Percentiles rank a stretch among this genome's conserved stretches.
Conservation (phyloP, 495 filamentous ascomycete species). For the Stereocaulon alpinum region DNA sequence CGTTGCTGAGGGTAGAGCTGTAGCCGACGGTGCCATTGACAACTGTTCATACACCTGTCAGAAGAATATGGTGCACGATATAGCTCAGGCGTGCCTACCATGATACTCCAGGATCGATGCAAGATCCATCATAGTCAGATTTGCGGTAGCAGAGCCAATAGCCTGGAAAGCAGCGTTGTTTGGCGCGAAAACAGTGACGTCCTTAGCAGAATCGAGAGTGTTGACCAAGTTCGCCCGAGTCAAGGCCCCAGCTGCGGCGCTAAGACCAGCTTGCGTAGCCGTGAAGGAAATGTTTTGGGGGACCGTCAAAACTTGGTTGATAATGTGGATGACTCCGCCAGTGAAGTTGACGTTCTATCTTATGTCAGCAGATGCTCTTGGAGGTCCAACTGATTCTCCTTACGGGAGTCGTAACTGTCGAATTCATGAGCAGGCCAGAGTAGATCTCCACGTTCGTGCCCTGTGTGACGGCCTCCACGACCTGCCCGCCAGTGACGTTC, state of each 20-base stretch:
- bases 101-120: conserved; percentile 21
- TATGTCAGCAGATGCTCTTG: not conserved
- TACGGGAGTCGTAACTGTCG: conserved; percentile 15
- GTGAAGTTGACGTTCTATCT: conserved; percentile 16
- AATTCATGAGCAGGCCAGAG: conserved; percentile 19
- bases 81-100: not conserved
- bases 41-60: not conserved
- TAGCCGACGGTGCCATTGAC: conserved; percentile 42
- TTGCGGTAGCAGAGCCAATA: conserved; percentile 41
- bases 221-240: conserved; percentile 11
- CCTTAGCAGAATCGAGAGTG: conserved; percentile 4
- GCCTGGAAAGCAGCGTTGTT: conserved; percentile 19
- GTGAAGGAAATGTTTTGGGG: conserved; percentile 13
- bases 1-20: conserved; percentile 36
- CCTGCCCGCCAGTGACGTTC: conserved; percentile 40
- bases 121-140: conserved; percentile 39
- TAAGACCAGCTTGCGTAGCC: conserved; percentile 22
- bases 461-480: conserved; percentile 29
- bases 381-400: not conserved
- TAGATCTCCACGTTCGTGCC: conserved; percentile 21
- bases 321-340: conserved; percentile 25
- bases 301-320: conserved; percentile 24
- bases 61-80: not conserved
- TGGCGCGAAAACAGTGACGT: conserved; percentile 23
- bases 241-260: conserved; percentile 20